These are phyloP conservation scores for Eucalyptus lansdowneana DNA, from an alignment of 345 rosid genomes.

Conservation along the genomic window DNA sequence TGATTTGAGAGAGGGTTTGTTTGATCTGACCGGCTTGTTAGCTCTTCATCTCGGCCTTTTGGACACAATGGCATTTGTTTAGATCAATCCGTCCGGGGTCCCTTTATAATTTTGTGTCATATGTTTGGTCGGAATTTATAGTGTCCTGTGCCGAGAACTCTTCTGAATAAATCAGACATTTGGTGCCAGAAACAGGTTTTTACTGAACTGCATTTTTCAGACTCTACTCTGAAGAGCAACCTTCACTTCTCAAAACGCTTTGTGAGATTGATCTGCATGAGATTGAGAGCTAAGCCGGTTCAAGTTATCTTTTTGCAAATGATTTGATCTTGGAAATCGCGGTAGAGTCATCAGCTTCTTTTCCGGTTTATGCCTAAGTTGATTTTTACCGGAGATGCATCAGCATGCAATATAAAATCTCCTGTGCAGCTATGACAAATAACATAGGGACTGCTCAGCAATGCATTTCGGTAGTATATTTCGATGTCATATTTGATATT, in stretches of 20 bases:
- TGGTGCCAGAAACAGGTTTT: neutral
- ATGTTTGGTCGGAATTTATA: neutral
- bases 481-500: neutral
- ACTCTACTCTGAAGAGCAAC: neutral
- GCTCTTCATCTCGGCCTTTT: neutral
- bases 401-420: neutral
- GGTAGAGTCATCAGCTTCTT: neutral
- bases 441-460: neutral
- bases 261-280: neutral
- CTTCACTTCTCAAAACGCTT: neutral
- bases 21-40: neutral
- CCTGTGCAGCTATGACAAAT: neutral
- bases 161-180: neutral
- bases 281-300: neutral
- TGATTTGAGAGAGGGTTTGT: slow-evolving; percentile 9
- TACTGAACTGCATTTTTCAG: neutral
- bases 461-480: neutral
- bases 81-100: neutral
- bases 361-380: neutral
- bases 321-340: neutral
- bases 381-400: neutral
- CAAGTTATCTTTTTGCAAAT: neutral
- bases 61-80: neutral
- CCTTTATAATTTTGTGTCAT: neutral
- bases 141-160: neutral